Evolutionary conservation across 169 alveolate genomes (phyloP).

Genomic region (Eimeria falciformis): DNA sequence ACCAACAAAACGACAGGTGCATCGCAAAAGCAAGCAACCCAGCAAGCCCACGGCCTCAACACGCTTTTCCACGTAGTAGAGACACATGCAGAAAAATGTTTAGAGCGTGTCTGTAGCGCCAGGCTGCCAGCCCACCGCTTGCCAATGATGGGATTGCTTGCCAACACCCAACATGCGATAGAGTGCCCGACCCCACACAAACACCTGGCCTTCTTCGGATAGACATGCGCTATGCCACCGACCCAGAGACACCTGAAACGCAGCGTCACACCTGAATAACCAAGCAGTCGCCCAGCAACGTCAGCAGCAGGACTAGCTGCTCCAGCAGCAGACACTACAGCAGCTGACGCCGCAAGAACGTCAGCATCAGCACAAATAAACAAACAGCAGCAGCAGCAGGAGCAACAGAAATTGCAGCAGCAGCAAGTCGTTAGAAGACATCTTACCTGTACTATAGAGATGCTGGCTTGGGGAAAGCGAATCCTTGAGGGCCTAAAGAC

Average conservation of each 20-base stretch:
- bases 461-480: neutral
- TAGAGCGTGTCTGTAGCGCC: no score
- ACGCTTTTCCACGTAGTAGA: no score
- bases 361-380: neutral
- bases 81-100: no score
- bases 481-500: neutral
- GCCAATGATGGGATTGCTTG: no score
- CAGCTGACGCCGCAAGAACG: neutral
- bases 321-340: constrained; percentile 15
- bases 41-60: no score
- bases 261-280: no score
- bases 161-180: neutral
- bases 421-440: neutral
- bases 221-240: neutral
- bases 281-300: no score
- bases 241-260: neutral
- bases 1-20: no score
- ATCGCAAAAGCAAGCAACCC: no score
- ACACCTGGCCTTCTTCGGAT: neutral
- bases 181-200: neutral
- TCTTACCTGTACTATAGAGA: neutral
- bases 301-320: constrained; percentile 10
- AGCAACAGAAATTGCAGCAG: neutral
- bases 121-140: no score
- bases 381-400: neutral